These are phyloP conservation scores for Tetraselmis striata DNA, from an alignment of 139 green algal genomes.

Conservation along the genomic window DNA sequence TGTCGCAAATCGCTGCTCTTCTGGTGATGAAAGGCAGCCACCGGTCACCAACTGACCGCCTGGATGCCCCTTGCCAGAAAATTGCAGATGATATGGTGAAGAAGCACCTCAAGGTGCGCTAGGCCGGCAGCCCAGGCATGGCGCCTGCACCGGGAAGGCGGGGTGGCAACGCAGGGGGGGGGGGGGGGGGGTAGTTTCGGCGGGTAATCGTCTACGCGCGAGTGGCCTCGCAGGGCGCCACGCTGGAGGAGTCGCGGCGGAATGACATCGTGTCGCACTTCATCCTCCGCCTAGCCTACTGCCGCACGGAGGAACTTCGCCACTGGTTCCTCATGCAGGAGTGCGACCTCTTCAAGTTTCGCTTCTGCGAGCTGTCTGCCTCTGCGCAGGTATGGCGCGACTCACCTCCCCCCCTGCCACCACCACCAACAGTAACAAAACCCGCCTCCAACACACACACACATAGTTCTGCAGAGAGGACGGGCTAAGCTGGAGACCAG, in stretches of 20 bases:
- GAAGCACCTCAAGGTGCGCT: constrained; percentile 50
- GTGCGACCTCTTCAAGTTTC: constrained; percentile 64
- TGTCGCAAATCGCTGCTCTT: no score
- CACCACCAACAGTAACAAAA: no score
- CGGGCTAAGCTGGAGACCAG: no score
- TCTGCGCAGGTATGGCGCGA: constrained; percentile 35
- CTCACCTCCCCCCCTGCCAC: no score
- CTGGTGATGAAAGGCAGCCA: constrained; percentile 12
- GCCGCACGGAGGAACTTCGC: constrained; percentile 78
- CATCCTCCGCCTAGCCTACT: constrained; percentile 90
- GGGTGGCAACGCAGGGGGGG: no score
- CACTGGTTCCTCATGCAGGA: constrained; percentile 86
- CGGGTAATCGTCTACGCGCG: no score
- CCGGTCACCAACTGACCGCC: not conserved
- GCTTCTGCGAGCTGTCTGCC: constrained; percentile 30
- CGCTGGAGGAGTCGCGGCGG: constrained; percentile 33
- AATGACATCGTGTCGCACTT: constrained; percentile 79
- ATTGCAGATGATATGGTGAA: constrained; percentile 31
- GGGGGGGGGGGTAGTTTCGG: no score
- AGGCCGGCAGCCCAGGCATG: no score
- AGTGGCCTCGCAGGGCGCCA: no score
- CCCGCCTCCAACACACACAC: no score
- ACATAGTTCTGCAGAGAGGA: no score
- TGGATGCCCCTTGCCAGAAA: constrained; percentile 23
- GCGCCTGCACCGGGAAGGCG: no score